Base-by-base conservation (phyloP, 352 stramenopile genomes). In the Peronospora belbahrii region DNA sequence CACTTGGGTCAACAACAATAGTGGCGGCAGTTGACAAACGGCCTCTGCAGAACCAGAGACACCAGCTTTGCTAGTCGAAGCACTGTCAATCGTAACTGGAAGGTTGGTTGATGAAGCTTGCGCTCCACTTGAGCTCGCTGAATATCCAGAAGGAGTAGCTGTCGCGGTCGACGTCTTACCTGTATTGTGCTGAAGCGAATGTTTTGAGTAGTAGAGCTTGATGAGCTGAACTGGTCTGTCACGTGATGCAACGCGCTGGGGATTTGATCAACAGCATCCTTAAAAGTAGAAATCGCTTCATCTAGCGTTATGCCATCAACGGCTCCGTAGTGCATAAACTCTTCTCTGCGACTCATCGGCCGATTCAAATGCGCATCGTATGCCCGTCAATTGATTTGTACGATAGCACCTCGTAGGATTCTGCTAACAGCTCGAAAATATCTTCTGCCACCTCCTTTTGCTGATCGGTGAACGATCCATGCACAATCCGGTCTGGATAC, bases 321-420 rank as follows among this genome's bases (percentile, higher is more conserved):
- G 0, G 80, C 89, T 11, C 80, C 80, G 15, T 79, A 62, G 6
- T 75, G 59, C 11, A 90, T 60, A 47, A 89, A 86, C 52, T 88
- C 78, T 39, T 89, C 70, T 22, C 62, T 68, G 14, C 71, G 62
- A 11, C 63, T 85, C 30, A 60, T 54, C 2, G 65, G 67, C 23
- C 67, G 57, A 33, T 70, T 61, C n/a, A 93, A 47, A 15, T 78
- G 63, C 0, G 48, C 45, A 36, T 93, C 81, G 44, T 93, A 93
- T 2, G 55, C 61, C 7, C 43, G 42, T 6, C 78, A 59, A 2
- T 65, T 74, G 74, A 62, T 14, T 65, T 24, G 45, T 80, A 77
- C 6, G 78, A 88, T 10, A 93, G 54, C 22, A 88, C 77, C 57
- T 93, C 81, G 25, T 93, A 90, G 5, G 81, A 70, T 47, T 93